Percentiles rank a stretch among this genome's conserved stretches.
Evolutionary conservation across 2,329 filamentous ascomycete genomes (phyloP).

Genomic region (Colletotrichum phormii): DNA sequence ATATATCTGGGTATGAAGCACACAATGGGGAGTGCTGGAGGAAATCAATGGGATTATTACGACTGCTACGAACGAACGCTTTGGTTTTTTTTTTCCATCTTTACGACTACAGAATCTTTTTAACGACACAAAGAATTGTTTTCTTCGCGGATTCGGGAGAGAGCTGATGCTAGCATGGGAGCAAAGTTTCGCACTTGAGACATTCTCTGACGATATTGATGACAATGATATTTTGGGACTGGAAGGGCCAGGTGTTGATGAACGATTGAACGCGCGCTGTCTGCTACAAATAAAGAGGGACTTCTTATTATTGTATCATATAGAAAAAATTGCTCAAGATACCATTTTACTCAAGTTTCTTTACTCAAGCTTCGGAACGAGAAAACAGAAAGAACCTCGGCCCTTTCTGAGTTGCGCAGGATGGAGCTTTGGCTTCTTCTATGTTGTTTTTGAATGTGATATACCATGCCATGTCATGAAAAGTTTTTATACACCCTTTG

Average conservation of each 20-base stretch:
- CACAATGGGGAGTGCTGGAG: not conserved
- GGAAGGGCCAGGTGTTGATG: not conserved
- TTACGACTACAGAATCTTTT: slow-evolving; percentile 31
- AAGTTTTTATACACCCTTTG: slow-evolving; percentile 14
- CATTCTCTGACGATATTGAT: slow-evolving; percentile 12
- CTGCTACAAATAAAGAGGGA: slow-evolving; percentile 19
- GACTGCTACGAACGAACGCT: slow-evolving; percentile 27
- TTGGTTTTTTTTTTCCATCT: not conserved
- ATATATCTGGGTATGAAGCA: not conserved
- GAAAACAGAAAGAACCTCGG: not conserved
- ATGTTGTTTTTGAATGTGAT: slow-evolving; percentile 16
- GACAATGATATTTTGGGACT: slow-evolving; percentile 9
- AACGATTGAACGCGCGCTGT: slow-evolving; percentile 17
- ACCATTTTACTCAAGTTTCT: slow-evolving; percentile 14
- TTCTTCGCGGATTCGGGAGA: slow-evolving; percentile 12
- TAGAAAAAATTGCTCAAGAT: slow-evolving; percentile 32
- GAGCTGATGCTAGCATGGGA: not conserved
- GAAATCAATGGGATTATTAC: not conserved
- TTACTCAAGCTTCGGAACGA: not conserved
- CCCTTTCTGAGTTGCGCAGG: not conserved
- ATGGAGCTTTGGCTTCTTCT: not conserved
- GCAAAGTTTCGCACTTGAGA: slow-evolving; percentile 5
- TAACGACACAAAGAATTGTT: slow-evolving; percentile 20
- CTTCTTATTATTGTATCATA: slow-evolving; percentile 26
- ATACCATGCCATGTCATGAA: slow-evolving; percentile 26